A percentile compares a stretch with the other conserved stretches of the same genome.
phyloP scores from a whole-genome alignment of 2,329 filamentous ascomycete genomes.

The Hypoxylon sp. region DNA sequence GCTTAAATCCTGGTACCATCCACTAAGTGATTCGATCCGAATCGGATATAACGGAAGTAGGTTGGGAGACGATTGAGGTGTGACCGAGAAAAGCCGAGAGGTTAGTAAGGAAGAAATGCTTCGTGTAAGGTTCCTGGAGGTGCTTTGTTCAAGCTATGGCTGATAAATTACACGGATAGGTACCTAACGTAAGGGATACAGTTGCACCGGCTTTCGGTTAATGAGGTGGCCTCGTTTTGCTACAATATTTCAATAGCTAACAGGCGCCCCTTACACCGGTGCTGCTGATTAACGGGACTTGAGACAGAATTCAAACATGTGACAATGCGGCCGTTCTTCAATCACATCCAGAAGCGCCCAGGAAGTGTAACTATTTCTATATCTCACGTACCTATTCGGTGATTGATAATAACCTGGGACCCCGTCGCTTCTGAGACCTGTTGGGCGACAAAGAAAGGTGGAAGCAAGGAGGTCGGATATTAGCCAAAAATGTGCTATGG shows the following conservation, averaged over 20 bases:
- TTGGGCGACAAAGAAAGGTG: too few species aligned
- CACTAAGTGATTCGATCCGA: background rate
- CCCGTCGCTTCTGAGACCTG: too few species aligned
- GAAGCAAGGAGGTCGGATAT: too few species aligned
- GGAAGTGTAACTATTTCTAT: too few species aligned
- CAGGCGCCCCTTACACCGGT: constrained; percentile 47
- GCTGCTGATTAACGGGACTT: constrained; percentile 55
- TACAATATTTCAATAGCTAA: background rate
- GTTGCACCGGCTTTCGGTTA: background rate
- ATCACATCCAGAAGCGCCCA: constrained; percentile 51
- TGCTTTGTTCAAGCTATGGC: too few species aligned
- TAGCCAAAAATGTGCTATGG: too few species aligned
- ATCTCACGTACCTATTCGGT: too few species aligned
- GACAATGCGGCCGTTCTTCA: constrained; percentile 55
- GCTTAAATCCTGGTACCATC: too few species aligned
- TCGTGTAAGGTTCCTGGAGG: too few species aligned
- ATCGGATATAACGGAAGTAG: background rate
- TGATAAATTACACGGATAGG: too few species aligned
- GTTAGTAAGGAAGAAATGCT: background rate
- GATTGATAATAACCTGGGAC: too few species aligned
- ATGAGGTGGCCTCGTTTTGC: constrained; percentile 21
- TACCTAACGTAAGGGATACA: background rate
- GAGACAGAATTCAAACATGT: constrained; percentile 57
- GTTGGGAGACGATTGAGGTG: background rate
- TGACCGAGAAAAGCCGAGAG: background rate